phyloP scores from a whole-genome alignment of 2,329 filamentous ascomycete genomes.

The Aspergillus viridinutans region DNA sequence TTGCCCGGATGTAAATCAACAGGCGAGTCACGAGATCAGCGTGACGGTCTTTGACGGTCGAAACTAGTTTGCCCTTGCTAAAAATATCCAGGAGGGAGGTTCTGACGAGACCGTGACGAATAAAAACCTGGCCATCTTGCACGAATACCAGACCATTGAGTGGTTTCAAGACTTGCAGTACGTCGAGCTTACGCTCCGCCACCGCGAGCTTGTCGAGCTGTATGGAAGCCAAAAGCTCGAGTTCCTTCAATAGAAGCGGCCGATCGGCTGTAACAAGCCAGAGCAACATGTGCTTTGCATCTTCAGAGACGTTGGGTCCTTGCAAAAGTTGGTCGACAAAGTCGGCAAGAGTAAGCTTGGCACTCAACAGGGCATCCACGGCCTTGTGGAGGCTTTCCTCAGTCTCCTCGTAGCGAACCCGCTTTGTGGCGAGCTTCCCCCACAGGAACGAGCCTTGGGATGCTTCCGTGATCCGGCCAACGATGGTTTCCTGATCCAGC shows the following conservation, averaged over 20 bases:
- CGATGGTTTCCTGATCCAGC: constrained; percentile 29
- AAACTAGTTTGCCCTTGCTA: constrained; percentile 28
- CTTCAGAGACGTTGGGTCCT: constrained; percentile 23
- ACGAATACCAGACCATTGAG: constrained; percentile 30
- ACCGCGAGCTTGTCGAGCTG: constrained; percentile 29
- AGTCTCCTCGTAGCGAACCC: constrained; percentile 23
- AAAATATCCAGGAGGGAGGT: constrained; percentile 29
- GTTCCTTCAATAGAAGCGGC: constrained; percentile 31
- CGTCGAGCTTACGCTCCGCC: constrained; percentile 23
- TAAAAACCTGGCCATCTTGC: constrained; percentile 31
- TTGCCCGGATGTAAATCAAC: constrained; percentile 31
- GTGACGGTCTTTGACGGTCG: constrained; percentile 31
- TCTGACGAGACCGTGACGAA: constrained; percentile 35
- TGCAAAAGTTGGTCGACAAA: constrained; percentile 27
- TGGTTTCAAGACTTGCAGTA: constrained; percentile 25
- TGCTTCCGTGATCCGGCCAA: constrained; percentile 30
- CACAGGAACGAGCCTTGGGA: constrained; percentile 38
- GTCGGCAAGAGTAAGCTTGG: constrained; percentile 27
- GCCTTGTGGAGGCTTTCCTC: constrained; percentile 23
- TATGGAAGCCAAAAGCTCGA: constrained; percentile 27
- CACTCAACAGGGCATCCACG: constrained; percentile 24
- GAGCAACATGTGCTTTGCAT: constrained; percentile 30
- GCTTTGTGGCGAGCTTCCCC: constrained; percentile 35
- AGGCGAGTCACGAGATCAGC: constrained; percentile 30
- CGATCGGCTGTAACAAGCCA: constrained; percentile 38